Conservation (phyloP, 805 yeast genomes). For the Suhomyces tanzawaensis region DNA sequence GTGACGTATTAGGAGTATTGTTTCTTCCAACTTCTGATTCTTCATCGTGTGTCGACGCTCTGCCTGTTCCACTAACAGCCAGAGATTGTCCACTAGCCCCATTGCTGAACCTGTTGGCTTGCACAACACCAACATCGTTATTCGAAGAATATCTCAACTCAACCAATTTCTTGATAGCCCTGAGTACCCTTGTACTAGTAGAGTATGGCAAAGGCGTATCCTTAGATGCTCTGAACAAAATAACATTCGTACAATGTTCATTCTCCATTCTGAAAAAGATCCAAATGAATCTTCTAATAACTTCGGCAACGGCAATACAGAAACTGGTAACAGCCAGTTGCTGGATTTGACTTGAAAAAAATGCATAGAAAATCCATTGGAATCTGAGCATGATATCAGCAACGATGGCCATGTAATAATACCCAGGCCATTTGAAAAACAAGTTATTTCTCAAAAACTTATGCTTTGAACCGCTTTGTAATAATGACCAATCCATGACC, state of each 20-base stretch:
- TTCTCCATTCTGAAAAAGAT: slow-evolving; percentile 90
- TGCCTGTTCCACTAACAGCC: not conserved
- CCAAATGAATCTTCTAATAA: slow-evolving; percentile 85
- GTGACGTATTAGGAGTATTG: slow-evolving; percentile 5
- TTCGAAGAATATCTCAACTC: slow-evolving; percentile 24
- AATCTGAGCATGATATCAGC: slow-evolving; percentile 73
- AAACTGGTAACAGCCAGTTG: slow-evolving; percentile 89
- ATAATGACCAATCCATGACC: slow-evolving; percentile 92
- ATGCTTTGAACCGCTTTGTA: slow-evolving; percentile 61
- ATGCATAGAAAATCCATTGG: slow-evolving; percentile 89
- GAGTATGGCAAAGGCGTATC: slow-evolving; percentile 85
- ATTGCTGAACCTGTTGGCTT: not conserved
- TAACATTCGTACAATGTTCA: slow-evolving; percentile 91
- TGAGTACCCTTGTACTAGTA: slow-evolving; percentile 31
- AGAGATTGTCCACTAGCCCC: not conserved
- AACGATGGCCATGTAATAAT: slow-evolving; percentile 74
- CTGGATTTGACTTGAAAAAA: slow-evolving; percentile 71
- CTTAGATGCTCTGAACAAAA: slow-evolving; percentile 79
- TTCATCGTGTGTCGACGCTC: slow-evolving; percentile 7
- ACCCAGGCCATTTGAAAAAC: slow-evolving; percentile 52
- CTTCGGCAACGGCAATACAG: slow-evolving; percentile 76
- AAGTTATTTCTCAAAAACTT: slow-evolving; percentile 67
- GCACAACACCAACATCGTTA: slow-evolving; percentile 3
- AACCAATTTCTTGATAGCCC: slow-evolving; percentile 36
- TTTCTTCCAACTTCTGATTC: slow-evolving; percentile 14